A percentile compares a stretch with the other conserved stretches of the same genome.
phyloP scores from a whole-genome alignment of 306 rosid genomes.

The Nissolia schottii region DNA sequence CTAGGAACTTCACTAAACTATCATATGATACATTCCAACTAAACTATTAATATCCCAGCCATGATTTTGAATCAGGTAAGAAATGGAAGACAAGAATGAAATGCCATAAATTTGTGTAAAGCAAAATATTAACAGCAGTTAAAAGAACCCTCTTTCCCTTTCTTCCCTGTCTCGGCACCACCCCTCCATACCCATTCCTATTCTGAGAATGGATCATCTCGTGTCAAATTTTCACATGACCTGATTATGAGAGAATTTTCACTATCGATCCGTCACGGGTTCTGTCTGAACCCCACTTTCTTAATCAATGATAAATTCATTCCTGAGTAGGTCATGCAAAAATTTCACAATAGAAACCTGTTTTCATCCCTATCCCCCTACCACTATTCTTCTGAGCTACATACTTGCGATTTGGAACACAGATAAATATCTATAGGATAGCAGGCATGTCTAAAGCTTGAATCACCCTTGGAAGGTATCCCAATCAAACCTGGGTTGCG shows the following conservation, averaged over 20 bases:
- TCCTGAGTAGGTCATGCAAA: too few species aligned
- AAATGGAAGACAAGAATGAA: constrained; percentile 16
- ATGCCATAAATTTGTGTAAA: constrained; percentile 1
- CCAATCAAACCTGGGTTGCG: constrained; percentile 96
- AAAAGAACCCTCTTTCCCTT: constrained; percentile 15
- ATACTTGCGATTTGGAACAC: constrained; percentile 5
- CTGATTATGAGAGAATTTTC: too few species aligned
- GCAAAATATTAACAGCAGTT: constrained; percentile 24
- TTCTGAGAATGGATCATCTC: too few species aligned
- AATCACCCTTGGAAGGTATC: constrained; percentile 61
- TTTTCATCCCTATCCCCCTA: not conserved
- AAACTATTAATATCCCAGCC: constrained; percentile 12
- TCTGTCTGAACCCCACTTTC: too few species aligned
- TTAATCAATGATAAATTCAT: too few species aligned
- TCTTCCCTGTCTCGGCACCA: not conserved
- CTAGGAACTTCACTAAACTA: not conserved
- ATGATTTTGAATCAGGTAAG: constrained; percentile 6
- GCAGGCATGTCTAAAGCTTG: constrained; percentile 10
- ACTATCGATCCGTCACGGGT: too few species aligned
- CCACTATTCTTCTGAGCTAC: not conserved
- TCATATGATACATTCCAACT: not conserved
- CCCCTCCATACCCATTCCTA: constrained; percentile 9
- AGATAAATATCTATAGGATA: constrained; percentile 21
- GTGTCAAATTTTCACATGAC: too few species aligned
- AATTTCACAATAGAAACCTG: too few species aligned